Evolutionary conservation across 2,329 filamentous ascomycete species (phyloP).

Genomic region (Ophiobolus disseminans): DNA sequence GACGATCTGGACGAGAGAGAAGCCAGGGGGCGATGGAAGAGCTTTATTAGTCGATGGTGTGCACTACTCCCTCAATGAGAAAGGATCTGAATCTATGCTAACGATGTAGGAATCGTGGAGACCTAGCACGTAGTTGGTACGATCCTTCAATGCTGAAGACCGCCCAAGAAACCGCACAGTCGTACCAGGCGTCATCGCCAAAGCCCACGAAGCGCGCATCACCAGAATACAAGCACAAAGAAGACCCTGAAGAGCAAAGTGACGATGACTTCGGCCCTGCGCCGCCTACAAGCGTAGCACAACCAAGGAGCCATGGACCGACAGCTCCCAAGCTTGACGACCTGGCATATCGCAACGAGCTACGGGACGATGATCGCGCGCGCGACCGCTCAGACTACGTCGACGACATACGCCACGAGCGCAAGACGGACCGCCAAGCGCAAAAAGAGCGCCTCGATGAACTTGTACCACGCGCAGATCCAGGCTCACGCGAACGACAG

Average conservation of each 20-base stretch:
- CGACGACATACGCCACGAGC: slow-evolving; percentile 65
- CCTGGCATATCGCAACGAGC: slow-evolving; percentile 68
- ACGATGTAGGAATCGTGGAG: slow-evolving; percentile 77
- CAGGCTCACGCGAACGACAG: slow-evolving; percentile 80
- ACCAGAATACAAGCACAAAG: slow-evolving; percentile 19
- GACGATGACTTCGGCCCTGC: slow-evolving; percentile 61
- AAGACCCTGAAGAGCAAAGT: slow-evolving; percentile 23
- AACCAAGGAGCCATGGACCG: slow-evolving; percentile 55
- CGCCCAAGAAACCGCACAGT: slow-evolving; percentile 50
- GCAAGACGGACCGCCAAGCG: slow-evolving; percentile 67
- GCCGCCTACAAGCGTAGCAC: slow-evolving; percentile 51
- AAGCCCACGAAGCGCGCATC: slow-evolving; percentile 26
- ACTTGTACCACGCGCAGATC: slow-evolving; percentile 79
- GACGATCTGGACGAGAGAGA: slow-evolving; percentile 76
- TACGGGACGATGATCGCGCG: slow-evolving; percentile 62
- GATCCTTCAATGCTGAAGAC: slow-evolving; percentile 74
- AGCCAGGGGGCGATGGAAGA: slow-evolving; percentile 86
- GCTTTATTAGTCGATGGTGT: slow-evolving; percentile 87
- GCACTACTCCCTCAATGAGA: slow-evolving; percentile 14
- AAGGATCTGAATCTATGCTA: slow-evolving; percentile 43
- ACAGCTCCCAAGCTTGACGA: slow-evolving; percentile 76
- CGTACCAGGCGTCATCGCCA: slow-evolving; percentile 24
- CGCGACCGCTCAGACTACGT: slow-evolving; percentile 56
- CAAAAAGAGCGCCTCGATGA: slow-evolving; percentile 82
- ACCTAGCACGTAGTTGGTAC: slow-evolving; percentile 92